phyloP scores from a whole-genome alignment of 257 asterid genomes.

The Solanum bulbocastanum region DNA sequence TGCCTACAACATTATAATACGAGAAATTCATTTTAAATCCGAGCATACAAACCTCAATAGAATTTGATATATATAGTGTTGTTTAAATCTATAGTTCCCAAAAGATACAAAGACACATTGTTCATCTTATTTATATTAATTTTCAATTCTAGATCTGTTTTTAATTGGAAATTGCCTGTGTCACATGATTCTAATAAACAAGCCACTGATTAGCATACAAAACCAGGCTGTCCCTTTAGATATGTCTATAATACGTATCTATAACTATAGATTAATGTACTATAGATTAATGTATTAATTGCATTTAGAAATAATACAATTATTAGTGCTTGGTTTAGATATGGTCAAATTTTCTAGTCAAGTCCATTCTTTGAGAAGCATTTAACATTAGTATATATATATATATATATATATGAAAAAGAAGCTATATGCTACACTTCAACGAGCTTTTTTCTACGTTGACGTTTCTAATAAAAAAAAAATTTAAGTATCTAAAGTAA shows the following conservation, averaged over 20 bases:
- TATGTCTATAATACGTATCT: neutral
- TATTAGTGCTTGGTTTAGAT: neutral
- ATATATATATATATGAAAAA: too few species aligned
- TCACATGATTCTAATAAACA: neutral
- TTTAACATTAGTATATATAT: neutral
- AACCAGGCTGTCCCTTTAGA: neutral
- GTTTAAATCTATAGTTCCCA: neutral
- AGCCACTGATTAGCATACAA: neutral
- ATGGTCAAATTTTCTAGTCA: neutral
- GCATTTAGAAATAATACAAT: neutral
- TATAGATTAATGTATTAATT: neutral
- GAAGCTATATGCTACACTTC: too few species aligned
- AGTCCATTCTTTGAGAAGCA: neutral
- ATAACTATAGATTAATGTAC: neutral
- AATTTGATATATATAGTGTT: neutral
- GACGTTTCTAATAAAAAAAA: too few species aligned
- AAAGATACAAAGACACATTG: neutral
- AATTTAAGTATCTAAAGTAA: rapidly evolving
- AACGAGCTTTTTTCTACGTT: rapidly evolving
- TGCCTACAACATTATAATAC: rapidly evolving
- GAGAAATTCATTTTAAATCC: too few species aligned
- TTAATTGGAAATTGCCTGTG: neutral
- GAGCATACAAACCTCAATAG: rapidly evolving
- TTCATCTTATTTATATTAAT: neutral
- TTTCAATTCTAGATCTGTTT: neutral